These are phyloP conservation scores for Balansia obtecta DNA, from an alignment of 2,329 filamentous ascomycete species.

Conservation along the genomic window DNA sequence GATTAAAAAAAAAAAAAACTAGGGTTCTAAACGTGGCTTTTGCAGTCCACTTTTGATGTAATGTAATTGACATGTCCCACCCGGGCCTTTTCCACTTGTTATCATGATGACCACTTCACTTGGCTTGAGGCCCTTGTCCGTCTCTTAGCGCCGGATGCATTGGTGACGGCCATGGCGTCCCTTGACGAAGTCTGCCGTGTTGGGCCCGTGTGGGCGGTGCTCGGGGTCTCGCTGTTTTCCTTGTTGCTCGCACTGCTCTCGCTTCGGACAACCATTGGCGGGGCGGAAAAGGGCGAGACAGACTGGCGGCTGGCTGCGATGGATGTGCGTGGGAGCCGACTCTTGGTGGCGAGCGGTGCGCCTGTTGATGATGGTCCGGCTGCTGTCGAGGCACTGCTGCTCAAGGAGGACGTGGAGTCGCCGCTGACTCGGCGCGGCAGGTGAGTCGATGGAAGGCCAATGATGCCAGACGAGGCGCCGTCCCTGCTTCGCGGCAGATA, in stretches of 20 bases:
- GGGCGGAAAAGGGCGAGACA: constrained; percentile 10
- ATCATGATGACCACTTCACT: constrained; percentile 13
- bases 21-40: no score
- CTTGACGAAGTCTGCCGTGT: neutral
- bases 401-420: constrained; percentile 19
- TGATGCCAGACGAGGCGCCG: constrained; percentile 9
- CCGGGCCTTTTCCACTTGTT: no score
- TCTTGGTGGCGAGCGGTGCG: constrained; percentile 16
- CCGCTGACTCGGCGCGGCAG: constrained; percentile 32
- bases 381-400: constrained; percentile 7
- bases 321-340: constrained; percentile 27
- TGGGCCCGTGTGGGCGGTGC: neutral
- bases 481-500: constrained; percentile 31
- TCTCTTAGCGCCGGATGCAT: constrained; percentile 13
- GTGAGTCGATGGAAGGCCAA: constrained; percentile 18
- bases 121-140: constrained; percentile 15
- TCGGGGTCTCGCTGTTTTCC: constrained; percentile 17
- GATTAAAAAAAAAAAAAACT: no score
- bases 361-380: neutral
- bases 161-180: constrained; percentile 5
- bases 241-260: constrained; percentile 29
- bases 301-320: constrained; percentile 15
- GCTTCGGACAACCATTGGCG: constrained; percentile 23
- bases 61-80: no score
- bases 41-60: neutral